Percentiles rank a stretch among this genome's conserved stretches.
These are phyloP conservation scores for Cryomyces minteri DNA, from an alignment of 495 filamentous ascomycete genomes.

Conservation along the genomic window DNA sequence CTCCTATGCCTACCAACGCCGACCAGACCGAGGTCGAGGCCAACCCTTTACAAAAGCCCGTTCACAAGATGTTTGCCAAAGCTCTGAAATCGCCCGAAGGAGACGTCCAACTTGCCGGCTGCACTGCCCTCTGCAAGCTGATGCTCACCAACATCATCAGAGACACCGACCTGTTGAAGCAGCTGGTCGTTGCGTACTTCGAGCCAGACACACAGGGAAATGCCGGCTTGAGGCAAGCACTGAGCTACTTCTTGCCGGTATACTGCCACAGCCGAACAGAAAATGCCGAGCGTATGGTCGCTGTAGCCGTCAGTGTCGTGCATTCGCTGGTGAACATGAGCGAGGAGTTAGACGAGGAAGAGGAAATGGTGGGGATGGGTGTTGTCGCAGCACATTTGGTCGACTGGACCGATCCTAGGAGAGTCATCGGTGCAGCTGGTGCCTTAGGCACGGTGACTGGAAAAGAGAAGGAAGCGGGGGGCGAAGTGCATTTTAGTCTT, in stretches of 20 bases:
- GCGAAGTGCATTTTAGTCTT: slow-evolving; percentile 48
- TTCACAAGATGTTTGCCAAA: slow-evolving; percentile 63
- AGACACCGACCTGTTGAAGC: slow-evolving; percentile 45
- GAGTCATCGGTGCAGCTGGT: slow-evolving; percentile 36
- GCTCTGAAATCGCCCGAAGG: slow-evolving; percentile 51
- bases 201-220: slow-evolving; percentile 71
- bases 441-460: slow-evolving; percentile 6
- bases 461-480: slow-evolving; percentile 26
- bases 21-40: slow-evolving; percentile 7
- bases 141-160: slow-evolving; percentile 51
- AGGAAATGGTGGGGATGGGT: slow-evolving; percentile 53
- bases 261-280: slow-evolving; percentile 70
- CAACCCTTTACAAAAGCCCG: slow-evolving; percentile 31
- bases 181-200: slow-evolving; percentile 73
- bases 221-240: slow-evolving; percentile 69
- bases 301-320: slow-evolving; percentile 47
- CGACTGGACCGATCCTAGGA: slow-evolving; percentile 90
- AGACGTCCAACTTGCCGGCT: slow-evolving; percentile 66
- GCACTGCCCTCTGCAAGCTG: slow-evolving; percentile 67
- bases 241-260: slow-evolving; percentile 91
- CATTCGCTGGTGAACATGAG: slow-evolving; percentile 36
- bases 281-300: slow-evolving; percentile 64
- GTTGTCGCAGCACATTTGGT: slow-evolving; percentile 63
- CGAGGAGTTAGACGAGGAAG: slow-evolving; percentile 41
- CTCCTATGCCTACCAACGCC: neutral